Evolutionary conservation across 78 protist genomes (phyloP).

Genomic region (Parvularia atlantis): DNA sequence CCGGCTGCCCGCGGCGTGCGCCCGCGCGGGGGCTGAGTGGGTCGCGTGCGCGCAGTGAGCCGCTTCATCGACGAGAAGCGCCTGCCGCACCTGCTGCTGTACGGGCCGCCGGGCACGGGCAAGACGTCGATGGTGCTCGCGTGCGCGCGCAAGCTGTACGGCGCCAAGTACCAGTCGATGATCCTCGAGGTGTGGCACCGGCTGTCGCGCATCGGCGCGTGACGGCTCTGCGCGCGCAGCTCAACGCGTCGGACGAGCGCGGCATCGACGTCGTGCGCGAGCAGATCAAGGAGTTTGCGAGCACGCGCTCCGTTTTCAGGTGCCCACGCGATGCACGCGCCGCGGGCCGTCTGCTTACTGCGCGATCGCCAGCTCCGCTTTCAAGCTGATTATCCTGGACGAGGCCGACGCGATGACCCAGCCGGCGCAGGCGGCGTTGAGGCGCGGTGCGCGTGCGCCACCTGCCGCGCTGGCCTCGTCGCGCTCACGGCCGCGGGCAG

Average conservation of each 20-base stretch:
- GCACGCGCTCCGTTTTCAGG: slow-evolving; percentile 56
- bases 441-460: slow-evolving; percentile 48
- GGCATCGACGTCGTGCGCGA: slow-evolving; percentile 86
- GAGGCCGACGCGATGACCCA: slow-evolving; percentile 91
- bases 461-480: neutral
- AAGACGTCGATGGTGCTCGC: slow-evolving; percentile 98
- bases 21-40: too few species aligned
- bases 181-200: slow-evolving; percentile 62
- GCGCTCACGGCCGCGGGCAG: neutral
- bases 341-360: neutral
- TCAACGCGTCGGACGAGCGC: slow-evolving; percentile 98
- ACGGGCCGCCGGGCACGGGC: slow-evolving; percentile 98
- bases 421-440: slow-evolving; percentile 83
- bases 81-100: slow-evolving; percentile 81
- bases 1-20: too few species aligned
- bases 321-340: neutral
- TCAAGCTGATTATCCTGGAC: slow-evolving; percentile 83
- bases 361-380: slow-evolving; percentile 24
- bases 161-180: slow-evolving; percentile 44
- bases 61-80: slow-evolving; percentile 28
- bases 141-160: slow-evolving; percentile 75
- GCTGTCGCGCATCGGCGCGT: neutral
- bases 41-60: slow-evolving; percentile 8
- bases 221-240: slow-evolving; percentile 4
- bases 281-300: slow-evolving; percentile 81